Conservation (phyloP, 1,284 basidiomycete species). For the Uromyces viciae-fabae region DNA sequence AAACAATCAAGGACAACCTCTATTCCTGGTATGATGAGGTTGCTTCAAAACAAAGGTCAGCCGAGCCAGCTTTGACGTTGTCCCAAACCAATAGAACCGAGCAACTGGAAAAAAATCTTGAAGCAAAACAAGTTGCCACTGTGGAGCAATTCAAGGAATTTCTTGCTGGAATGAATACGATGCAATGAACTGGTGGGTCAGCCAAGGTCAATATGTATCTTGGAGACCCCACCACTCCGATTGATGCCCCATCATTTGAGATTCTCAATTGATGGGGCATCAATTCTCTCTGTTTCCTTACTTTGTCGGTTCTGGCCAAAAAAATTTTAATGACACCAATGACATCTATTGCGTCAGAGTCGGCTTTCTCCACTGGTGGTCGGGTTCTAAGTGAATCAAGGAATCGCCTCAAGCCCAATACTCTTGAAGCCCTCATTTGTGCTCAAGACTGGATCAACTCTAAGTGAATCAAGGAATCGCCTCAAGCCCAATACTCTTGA, state of each 20-base stretch:
- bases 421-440: background rate
- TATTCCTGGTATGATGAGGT: background rate
- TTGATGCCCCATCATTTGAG: background rate
- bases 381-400: background rate
- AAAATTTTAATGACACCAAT: background rate
- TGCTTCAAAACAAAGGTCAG: background rate
- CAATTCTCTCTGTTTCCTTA: background rate
- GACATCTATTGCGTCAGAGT: background rate
- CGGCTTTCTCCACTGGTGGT: background rate
- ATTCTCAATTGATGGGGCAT: background rate
- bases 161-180: background rate
- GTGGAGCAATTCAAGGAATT: background rate
- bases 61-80: background rate
- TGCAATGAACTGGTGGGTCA: background rate
- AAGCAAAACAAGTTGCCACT: background rate
- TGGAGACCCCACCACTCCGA: background rate
- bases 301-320: background rate
- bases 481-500: too few species aligned
- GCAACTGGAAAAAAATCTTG: background rate
- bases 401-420: background rate
- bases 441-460: constrained; percentile 5
- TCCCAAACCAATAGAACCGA: background rate
- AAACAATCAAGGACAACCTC: background rate
- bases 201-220: background rate
- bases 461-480: too few species aligned